These are phyloP conservation scores for Ganoderma multipileum DNA, from an alignment of 1,284 basidiomycete species.

Conservation along the genomic window DNA sequence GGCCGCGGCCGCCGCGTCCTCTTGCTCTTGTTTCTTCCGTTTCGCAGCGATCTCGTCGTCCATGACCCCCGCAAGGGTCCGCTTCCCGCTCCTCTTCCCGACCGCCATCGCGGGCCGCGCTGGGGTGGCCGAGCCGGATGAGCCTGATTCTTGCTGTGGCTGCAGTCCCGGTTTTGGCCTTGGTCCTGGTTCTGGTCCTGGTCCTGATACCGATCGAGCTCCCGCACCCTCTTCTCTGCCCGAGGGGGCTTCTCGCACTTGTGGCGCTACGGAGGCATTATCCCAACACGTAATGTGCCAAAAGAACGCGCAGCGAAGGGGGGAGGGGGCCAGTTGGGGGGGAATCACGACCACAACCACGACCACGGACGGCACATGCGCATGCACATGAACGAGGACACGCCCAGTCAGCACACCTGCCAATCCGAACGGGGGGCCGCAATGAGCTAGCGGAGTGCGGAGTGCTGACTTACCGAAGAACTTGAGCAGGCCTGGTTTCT, in stretches of 20 bases:
- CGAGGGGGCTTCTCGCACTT: constrained; percentile 43
- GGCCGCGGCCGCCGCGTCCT: constrained; percentile 30
- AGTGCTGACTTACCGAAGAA: constrained; percentile 65
- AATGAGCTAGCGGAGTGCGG: constrained; percentile 15
- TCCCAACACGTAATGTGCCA: constrained; percentile 34
- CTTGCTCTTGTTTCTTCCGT: constrained; percentile 52
- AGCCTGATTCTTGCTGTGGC: not conserved
- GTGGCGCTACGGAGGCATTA: constrained; percentile 49
- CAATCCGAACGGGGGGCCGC: constrained; percentile 3
- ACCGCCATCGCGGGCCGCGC: constrained; percentile 35
- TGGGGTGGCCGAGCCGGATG: not conserved
- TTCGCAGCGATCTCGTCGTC: constrained; percentile 65
- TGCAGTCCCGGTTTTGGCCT: not conserved
- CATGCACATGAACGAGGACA: no score
- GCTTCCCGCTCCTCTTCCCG: constrained; percentile 75
- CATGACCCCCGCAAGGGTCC: constrained; percentile 72
- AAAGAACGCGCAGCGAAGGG: constrained; percentile 15
- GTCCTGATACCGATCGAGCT: constrained; percentile 1
- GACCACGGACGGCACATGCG: constrained; percentile 4
- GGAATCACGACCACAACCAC: not conserved
- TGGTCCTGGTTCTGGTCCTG: not conserved
- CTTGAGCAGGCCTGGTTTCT: constrained; percentile 54
- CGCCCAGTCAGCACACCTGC: not conserved
- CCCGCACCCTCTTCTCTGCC: constrained; percentile 39
- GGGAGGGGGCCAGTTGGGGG: not conserved